A percentile compares a stretch with the other conserved stretches of the same genome.
Conservation (phyloP, 345 rosid species). For the Noccaea caerulescens region DNA sequence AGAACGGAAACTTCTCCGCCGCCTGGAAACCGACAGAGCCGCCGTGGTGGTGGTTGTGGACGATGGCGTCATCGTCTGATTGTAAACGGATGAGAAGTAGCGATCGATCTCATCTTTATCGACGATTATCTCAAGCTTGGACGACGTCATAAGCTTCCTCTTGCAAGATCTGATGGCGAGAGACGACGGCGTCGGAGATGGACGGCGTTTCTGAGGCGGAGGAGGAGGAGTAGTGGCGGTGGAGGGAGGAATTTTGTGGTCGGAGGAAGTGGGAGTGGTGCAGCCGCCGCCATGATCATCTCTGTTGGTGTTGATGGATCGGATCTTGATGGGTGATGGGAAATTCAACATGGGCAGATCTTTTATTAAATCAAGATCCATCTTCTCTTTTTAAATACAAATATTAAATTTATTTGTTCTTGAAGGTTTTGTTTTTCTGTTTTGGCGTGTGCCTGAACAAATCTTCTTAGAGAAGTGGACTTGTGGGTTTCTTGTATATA, state of each 20-base stretch:
- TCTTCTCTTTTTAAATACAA: conserved; percentile 18
- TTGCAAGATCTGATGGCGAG: conserved; percentile 41
- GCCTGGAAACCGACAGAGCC: conserved; percentile 19
- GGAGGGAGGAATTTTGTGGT: conserved; percentile 43
- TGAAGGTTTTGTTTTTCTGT: conserved; percentile 25
- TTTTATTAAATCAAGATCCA: conserved; percentile 44
- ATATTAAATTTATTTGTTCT: conserved; percentile 12
- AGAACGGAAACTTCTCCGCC: conserved; percentile 42
- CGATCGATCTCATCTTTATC: conserved; percentile 43
- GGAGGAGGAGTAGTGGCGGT: conserved; percentile 47
- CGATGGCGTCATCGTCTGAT: conserved; percentile 28
- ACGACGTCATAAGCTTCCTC: conserved; percentile 44
- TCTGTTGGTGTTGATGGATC: conserved; percentile 30
- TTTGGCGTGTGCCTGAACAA: conserved; percentile 39
- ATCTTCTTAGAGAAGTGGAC: conserved; percentile 49
- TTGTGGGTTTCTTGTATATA: conserved; percentile 34
- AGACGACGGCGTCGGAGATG: conserved; percentile 27
- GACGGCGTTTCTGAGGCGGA: conserved; percentile 42
- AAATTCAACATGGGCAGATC: conserved; percentile 40
- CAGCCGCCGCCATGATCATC: conserved; percentile 38
- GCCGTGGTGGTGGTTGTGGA: conserved; percentile 21
- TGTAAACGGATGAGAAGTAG: conserved; percentile 40
- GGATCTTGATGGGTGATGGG: conserved; percentile 45
- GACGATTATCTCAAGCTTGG: conserved; percentile 38
- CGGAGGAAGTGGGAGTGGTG: conserved; percentile 47